Evolutionary conservation across 1,284 basidiomycete genomes (phyloP).

Genomic region (Malassezia sp.): DNA sequence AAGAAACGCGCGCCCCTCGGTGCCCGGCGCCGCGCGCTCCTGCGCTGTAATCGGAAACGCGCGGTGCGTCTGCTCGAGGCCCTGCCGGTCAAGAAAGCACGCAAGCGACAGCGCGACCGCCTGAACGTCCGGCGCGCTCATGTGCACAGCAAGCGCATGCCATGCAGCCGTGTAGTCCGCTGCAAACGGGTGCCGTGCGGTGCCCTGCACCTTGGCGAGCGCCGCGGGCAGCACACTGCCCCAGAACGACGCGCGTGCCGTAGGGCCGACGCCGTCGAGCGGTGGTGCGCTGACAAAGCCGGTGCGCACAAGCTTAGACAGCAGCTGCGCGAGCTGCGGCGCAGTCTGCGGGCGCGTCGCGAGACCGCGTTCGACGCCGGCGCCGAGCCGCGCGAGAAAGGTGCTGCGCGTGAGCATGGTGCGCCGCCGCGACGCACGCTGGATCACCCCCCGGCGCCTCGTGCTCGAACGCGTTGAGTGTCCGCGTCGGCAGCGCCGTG

Average conservation of each 20-base stretch:
- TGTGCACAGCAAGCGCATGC: too few species aligned
- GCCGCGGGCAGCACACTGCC: background rate
- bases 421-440: too few species aligned
- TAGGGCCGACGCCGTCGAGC: too few species aligned
- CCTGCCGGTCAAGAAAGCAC: background rate
- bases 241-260: slow-evolving; percentile 5
- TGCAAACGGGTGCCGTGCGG: background rate
- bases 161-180: slow-evolving; percentile 1
- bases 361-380: background rate
- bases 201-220: background rate
- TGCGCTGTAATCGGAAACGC: slow-evolving; percentile 1
- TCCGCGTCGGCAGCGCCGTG: slow-evolving; percentile 10
- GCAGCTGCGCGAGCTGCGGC: background rate
- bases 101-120: slow-evolving; percentile 1
- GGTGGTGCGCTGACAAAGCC: background rate
- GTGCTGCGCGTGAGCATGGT: background rate
- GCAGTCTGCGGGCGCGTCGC: background rate
- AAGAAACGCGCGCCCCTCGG: slow-evolving; percentile 11
- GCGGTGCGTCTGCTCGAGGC: background rate
- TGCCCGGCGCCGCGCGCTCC: slow-evolving; percentile 7
- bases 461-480: slow-evolving; percentile 6
- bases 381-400: background rate
- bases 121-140: too few species aligned
- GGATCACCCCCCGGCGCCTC: background rate
- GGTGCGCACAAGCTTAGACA: background rate